Percentiles rank a stretch among this genome's conserved stretches.
Conservation (phyloP, 306 rosid genomes). For the Vachellia collinsii region DNA sequence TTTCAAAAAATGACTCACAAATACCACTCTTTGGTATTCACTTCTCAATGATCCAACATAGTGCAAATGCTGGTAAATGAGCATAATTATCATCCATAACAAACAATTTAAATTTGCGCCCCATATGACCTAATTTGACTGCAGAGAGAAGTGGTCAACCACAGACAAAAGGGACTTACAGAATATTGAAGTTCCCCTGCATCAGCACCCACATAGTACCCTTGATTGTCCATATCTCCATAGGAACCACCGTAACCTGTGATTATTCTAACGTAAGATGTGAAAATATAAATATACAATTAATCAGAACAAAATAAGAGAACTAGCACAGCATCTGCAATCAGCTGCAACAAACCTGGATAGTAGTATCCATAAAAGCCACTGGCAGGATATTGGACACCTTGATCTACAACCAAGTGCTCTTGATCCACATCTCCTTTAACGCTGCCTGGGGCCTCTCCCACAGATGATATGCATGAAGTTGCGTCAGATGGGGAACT, state of each 20-base stretch:
- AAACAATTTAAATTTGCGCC: background rate
- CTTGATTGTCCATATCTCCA: conserved; percentile 70
- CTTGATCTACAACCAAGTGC: conserved; percentile 45
- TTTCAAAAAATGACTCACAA: background rate
- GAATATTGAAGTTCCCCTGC: conserved; percentile 66
- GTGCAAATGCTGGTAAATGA: conserved; percentile 28
- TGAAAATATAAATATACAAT: conserved; percentile 47
- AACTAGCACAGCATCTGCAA: conserved; percentile 20
- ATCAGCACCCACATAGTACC: conserved; percentile 63
- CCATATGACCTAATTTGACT: conserved; percentile 10
- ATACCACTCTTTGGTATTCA: background rate
- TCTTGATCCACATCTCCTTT: conserved; percentile 59
- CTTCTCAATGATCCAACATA: background rate
- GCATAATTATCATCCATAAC: conserved; percentile 18
- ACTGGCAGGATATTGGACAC: conserved; percentile 43
- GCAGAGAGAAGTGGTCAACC: conserved; percentile 32
- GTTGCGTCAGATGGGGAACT: conserved; percentile 71
- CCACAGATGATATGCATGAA: conserved; percentile 59
- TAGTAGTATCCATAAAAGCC: conserved; percentile 68
- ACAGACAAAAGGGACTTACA: conserved; percentile 49
- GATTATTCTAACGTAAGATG: conserved; percentile 55
- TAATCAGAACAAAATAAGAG: conserved; percentile 18
- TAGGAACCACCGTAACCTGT: conserved; percentile 72
- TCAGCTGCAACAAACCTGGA: conserved; percentile 65
- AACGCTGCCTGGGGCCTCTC: conserved; percentile 54